Percentiles rank a stretch among this genome's conserved stretches.
Conservation (phyloP, 495 filamentous ascomycete species). For the Xylaria curta region DNA sequence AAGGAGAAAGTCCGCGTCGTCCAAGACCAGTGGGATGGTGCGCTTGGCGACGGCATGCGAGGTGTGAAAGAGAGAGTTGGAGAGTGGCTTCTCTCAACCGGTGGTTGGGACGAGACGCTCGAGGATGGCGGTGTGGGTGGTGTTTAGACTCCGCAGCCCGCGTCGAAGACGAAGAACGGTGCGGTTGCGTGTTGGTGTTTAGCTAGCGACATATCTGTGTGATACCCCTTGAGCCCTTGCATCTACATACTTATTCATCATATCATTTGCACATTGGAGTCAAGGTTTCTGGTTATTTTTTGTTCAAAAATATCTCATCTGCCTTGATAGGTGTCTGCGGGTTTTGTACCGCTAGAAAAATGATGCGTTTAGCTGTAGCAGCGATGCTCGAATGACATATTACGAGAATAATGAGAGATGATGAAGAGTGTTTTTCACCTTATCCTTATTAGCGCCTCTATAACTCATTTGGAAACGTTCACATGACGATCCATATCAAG, state of each 20-base stretch:
- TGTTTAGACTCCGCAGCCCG: conserved; percentile 31
- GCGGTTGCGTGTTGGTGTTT: conserved; percentile 12
- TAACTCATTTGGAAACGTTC: not conserved
- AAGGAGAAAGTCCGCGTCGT: conserved; percentile 90
- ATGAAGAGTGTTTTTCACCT: not conserved
- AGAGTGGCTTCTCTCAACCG: conserved; percentile 68
- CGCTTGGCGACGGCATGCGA: conserved; percentile 57
- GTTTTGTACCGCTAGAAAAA: not conserved
- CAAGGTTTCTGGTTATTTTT: not conserved
- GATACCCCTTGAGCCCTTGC: conserved; percentile 23
- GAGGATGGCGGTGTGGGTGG: conserved; percentile 57
- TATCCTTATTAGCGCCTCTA: not conserved
- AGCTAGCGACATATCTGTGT: conserved; percentile 19
- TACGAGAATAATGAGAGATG: conserved; percentile 16
- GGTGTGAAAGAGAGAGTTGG: conserved; percentile 64
- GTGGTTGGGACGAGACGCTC: conserved; percentile 75
- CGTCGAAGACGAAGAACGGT: not conserved
- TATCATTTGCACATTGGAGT: conserved; percentile 15
- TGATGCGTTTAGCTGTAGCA: not conserved
- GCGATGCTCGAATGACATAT: conserved; percentile 10
- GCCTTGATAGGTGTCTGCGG: not conserved
- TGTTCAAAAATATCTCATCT: not conserved
- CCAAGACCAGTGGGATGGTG: conserved; percentile 79
- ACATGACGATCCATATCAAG: not conserved
- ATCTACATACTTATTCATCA: not conserved